phyloP scores from a whole-genome alignment of 2,329 filamentous ascomycete genomes.

The Salinomyces thailandicus region DNA sequence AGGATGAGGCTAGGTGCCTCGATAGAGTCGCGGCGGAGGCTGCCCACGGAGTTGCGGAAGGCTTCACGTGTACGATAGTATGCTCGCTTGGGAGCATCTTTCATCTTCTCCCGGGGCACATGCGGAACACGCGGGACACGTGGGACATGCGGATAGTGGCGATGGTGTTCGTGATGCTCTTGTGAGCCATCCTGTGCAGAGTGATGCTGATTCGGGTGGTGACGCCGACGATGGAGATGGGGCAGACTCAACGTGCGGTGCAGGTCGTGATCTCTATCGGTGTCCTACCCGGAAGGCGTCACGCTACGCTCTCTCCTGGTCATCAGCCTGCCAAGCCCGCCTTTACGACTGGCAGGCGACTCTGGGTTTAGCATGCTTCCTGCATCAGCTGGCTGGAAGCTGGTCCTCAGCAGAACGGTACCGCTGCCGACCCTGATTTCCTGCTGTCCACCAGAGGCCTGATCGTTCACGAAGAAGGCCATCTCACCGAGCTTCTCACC shows the following conservation, averaged over 20 bases:
- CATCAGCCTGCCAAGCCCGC: slow-evolving; percentile 19
- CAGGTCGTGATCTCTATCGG: not conserved
- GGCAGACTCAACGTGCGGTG: not conserved
- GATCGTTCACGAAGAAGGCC: slow-evolving; percentile 85
- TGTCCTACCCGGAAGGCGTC: slow-evolving; percentile 15
- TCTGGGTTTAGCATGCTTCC: slow-evolving; percentile 5
- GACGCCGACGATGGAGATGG: not conserved
- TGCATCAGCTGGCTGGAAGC: slow-evolving; percentile 20
- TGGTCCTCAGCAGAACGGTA: slow-evolving; percentile 46
- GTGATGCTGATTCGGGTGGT: not conserved
- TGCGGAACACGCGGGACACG: not conserved
- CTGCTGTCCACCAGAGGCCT: slow-evolving; percentile 54
- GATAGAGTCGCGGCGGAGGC: slow-evolving; percentile 2
- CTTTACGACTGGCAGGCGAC: slow-evolving; percentile 12
- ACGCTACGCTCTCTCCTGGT: slow-evolving; percentile 22
- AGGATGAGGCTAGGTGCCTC: slow-evolving; percentile 3
- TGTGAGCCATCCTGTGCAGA: not conserved
- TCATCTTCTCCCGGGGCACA: slow-evolving; percentile 6
- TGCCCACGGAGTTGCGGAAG: slow-evolving; percentile 5
- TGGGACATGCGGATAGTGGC: not conserved
- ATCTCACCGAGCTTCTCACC: slow-evolving; percentile 75
- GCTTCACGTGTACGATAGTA: slow-evolving; percentile 5
- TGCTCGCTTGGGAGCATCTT: slow-evolving; percentile 3
- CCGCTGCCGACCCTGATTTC: slow-evolving; percentile 68
- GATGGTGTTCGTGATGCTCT: not conserved